Evolutionary conservation across 306 rosid genomes (phyloP).

Genomic region (Prunus fruticosa): DNA sequence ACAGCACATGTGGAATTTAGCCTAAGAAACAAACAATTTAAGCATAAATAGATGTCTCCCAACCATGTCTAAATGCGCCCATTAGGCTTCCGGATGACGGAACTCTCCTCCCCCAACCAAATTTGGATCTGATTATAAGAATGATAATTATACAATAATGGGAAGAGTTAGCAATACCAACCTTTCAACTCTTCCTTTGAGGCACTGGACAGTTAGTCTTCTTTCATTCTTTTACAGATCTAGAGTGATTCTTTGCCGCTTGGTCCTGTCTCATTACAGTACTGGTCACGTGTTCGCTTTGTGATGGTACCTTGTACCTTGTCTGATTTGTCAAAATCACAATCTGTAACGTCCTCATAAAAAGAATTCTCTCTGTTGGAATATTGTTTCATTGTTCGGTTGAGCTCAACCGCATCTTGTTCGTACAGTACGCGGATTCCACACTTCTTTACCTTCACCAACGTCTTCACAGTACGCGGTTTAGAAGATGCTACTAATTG

Average conservation of each 20-base stretch:
- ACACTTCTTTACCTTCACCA: background rate
- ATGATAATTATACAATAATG: too few species aligned
- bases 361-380: background rate
- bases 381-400: background rate
- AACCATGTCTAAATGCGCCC: too few species aligned
- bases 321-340: too few species aligned
- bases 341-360: background rate
- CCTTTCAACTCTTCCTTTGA: too few species aligned
- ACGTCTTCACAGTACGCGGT: too few species aligned
- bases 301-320: too few species aligned
- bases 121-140: background rate
- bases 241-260: background rate
- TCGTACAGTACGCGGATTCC: background rate
- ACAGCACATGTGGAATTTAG: too few species aligned
- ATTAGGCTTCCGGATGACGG: too few species aligned
- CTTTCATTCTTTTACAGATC: background rate
- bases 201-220: background rate
- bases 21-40: too few species aligned
- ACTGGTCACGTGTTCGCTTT: background rate
- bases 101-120: background rate
- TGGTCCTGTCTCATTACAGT: too few species aligned
- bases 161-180: too few species aligned
- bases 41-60: too few species aligned
- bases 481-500: background rate
- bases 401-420: background rate